phyloP scores from a whole-genome alignment of 2,329 filamentous ascomycete species.

The Ceratocystis diversiconidia region DNA sequence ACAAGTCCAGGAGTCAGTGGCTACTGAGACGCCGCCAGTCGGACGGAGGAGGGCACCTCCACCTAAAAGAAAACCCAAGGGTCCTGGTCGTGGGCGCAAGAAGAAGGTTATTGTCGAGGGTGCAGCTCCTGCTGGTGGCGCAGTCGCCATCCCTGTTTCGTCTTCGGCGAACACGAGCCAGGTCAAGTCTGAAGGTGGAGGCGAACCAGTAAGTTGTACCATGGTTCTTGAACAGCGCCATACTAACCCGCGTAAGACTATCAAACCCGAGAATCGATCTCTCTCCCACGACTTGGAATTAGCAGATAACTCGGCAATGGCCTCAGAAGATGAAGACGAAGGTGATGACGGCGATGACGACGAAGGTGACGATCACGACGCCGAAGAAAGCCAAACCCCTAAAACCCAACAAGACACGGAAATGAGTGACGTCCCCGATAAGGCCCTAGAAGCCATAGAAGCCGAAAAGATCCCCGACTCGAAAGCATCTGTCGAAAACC shows the following conservation, averaged over 20 bases:
- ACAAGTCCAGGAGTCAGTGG: conserved; percentile 42
- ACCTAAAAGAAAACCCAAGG: conserved; percentile 68
- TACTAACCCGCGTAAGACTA: neutral
- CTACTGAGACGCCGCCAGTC: conserved; percentile 25
- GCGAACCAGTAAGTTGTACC: neutral
- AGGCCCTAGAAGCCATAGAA: conserved; percentile 22
- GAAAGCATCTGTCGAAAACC: neutral
- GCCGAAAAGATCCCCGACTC: conserved; percentile 4
- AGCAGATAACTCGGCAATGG: conserved; percentile 35
- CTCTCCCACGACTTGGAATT: conserved; percentile 39
- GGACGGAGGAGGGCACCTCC: conserved; percentile 53
- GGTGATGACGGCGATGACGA: conserved; percentile 36
- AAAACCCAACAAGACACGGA: conserved; percentile 12
- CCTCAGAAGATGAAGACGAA: conserved; percentile 34
- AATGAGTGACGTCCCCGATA: conserved; percentile 26
- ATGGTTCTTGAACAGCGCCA: neutral
- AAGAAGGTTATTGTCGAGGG: conserved; percentile 49
- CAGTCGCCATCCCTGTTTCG: conserved; percentile 20
- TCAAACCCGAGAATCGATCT: conserved; percentile 16
- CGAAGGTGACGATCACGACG: conserved; percentile 33
- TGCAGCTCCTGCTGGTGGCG: conserved; percentile 26
- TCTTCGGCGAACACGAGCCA: conserved; percentile 21
- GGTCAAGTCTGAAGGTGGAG: conserved; percentile 10
- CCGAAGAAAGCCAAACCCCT: conserved; percentile 27
- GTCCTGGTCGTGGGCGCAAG: conserved; percentile 53